Percentiles rank a stretch among this genome's conserved stretches.
Evolutionary conservation across 306 rosid species (phyloP).

Genomic region (Castanopsis chinensis): DNA sequence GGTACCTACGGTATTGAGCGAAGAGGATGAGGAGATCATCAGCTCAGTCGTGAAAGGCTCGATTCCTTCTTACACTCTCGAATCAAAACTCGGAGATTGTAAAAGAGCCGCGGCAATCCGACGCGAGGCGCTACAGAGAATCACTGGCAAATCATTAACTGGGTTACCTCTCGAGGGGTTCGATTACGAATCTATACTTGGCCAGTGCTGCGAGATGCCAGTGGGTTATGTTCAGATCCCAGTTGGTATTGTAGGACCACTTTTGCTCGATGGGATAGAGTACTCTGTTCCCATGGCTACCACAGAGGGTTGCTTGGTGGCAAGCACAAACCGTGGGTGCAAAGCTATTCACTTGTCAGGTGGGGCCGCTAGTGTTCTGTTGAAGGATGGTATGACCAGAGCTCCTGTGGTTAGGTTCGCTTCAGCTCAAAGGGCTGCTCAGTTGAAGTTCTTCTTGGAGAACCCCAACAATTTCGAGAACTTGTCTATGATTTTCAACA

Average conservation of each 20-base stretch:
- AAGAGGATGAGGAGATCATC: slow-evolving; percentile 59
- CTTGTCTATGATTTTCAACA: slow-evolving; percentile 61
- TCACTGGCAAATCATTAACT: slow-evolving; percentile 43
- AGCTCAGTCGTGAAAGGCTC: slow-evolving; percentile 53
- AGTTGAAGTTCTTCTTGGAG: slow-evolving; percentile 71
- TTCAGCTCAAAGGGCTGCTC: slow-evolving; percentile 66
- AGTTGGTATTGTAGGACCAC: slow-evolving; percentile 87
- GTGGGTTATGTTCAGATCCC: slow-evolving; percentile 81
- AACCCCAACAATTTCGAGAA: slow-evolving; percentile 62
- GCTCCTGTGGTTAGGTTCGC: slow-evolving; percentile 81
- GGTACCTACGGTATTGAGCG: neutral
- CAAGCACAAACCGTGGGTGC: slow-evolving; percentile 86
- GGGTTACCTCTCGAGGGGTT: slow-evolving; percentile 74
- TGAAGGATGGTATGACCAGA: slow-evolving; percentile 81
- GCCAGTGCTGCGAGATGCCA: slow-evolving; percentile 98
- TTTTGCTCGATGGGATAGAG: slow-evolving; percentile 65
- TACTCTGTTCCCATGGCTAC: slow-evolving; percentile 90
- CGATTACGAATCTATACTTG: slow-evolving; percentile 71
- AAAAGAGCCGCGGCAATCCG: slow-evolving; percentile 64
- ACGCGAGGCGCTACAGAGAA: slow-evolving; percentile 59
- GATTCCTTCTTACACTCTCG: slow-evolving; percentile 66
- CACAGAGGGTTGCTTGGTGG: slow-evolving; percentile 83
- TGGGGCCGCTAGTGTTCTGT: slow-evolving; percentile 63
- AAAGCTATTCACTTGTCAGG: slow-evolving; percentile 80
- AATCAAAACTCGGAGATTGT: slow-evolving; percentile 67